Conservation (phyloP, 1,139 yeast species). For the Geotrichum siamense region DNA sequence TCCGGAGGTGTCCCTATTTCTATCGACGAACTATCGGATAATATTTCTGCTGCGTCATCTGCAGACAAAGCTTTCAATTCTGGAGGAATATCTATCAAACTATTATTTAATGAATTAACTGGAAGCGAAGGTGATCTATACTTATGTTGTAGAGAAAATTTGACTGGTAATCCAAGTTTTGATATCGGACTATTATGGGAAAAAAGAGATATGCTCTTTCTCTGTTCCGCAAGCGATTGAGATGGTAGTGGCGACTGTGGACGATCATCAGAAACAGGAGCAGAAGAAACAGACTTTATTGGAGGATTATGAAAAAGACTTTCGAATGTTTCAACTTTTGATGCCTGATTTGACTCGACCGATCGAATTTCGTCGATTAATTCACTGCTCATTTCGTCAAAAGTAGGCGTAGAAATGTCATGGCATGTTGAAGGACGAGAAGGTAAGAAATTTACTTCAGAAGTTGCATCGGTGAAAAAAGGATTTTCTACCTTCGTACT, state of each 20-base stretch:
- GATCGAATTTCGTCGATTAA: too few relatives aligned
- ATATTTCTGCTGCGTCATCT: constrained; percentile 7
- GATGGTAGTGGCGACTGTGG: too few relatives aligned
- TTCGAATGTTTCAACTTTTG: constrained; percentile 1
- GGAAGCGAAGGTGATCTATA: constrained; percentile 24
- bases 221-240: too few relatives aligned
- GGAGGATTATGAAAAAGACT: constrained; percentile 1
- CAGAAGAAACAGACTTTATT: too few relatives aligned
- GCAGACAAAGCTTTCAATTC: constrained; percentile 8
- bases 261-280: too few relatives aligned
- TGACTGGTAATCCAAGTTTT: neutral
- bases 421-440: too few relatives aligned
- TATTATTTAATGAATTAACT: constrained; percentile 16
- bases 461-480: too few relatives aligned
- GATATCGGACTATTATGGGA: neutral
- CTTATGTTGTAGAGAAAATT: constrained; percentile 13
- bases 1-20: constrained; percentile 1
- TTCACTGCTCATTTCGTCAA: too few relatives aligned
- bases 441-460: too few relatives aligned
- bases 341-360: too few relatives aligned
- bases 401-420: too few relatives aligned
- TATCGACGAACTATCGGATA: constrained; percentile 6
- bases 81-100: constrained; percentile 17
- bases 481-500: too few relatives aligned
- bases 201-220: neutral